These are phyloP conservation scores for Pelargonium citronellum DNA, from an alignment of 441 rosid genomes.

Conservation along the genomic window DNA sequence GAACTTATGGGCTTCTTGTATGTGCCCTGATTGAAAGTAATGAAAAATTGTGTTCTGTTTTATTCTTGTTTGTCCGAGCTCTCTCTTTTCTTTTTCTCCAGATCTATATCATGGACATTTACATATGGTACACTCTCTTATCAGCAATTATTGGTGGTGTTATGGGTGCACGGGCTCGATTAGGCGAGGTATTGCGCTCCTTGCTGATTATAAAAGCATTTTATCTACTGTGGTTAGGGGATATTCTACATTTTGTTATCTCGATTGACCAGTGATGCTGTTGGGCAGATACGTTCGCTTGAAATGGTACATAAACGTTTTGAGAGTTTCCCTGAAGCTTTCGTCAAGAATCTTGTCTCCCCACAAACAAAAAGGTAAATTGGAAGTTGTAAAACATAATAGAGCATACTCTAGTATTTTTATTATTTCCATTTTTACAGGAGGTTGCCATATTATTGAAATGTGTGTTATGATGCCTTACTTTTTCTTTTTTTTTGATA, in stretches of 20 bases:
- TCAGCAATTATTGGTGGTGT: constrained; percentile 97
- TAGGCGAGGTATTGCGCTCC: constrained; percentile 74
- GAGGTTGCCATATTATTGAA: too few species aligned
- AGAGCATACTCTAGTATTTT: too few species aligned
- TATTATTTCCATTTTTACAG: too few species aligned
- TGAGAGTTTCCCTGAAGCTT: constrained; percentile 96
- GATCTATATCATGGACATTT: constrained; percentile 94
- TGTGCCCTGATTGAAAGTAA: background rate
- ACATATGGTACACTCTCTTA: constrained; percentile 88
- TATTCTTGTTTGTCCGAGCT: background rate
- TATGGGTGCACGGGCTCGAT: constrained; percentile 96
- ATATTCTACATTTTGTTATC: constrained; percentile 1
- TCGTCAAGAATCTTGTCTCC: constrained; percentile 80
- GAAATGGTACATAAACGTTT: constrained; percentile 99
- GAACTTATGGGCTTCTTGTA: too few species aligned
- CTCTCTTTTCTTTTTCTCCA: constrained; percentile 23
- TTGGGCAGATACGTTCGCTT: constrained; percentile 72
- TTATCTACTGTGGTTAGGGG: background rate
- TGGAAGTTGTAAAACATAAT: constrained; percentile 10
- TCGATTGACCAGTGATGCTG: constrained; percentile 15
- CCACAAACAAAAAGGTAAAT: constrained; percentile 52
- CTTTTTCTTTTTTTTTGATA: too few species aligned
- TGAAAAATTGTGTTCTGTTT: background rate
- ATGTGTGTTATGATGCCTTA: too few species aligned
- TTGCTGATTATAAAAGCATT: constrained; percentile 4